Evolutionary conservation across 805 yeast species (phyloP).

Genomic region (Candida chilensis): DNA sequence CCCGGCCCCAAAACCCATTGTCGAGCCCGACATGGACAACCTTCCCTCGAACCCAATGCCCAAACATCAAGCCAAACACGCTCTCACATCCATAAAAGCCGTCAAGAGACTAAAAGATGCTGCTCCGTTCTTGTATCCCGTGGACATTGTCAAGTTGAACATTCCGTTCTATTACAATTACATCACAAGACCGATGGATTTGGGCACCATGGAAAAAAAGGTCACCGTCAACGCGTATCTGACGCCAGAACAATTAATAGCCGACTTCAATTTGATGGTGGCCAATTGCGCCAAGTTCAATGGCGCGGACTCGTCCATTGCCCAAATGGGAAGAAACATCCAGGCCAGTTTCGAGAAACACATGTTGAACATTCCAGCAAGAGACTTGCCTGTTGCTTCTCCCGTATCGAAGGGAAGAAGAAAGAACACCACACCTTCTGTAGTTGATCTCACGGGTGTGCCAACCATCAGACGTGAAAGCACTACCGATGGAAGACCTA

Average conservation of each 20-base stretch:
- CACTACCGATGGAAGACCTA: constrained; percentile 77
- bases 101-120: constrained; percentile 90
- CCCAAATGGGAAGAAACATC: constrained; percentile 86
- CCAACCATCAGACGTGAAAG: constrained; percentile 71
- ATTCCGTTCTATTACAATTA: constrained; percentile 86
- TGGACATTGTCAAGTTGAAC: constrained; percentile 78
- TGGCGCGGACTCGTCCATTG: constrained; percentile 73
- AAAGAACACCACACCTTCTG: constrained; percentile 18
- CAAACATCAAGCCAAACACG: constrained; percentile 76
- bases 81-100: constrained; percentile 71
- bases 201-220: constrained; percentile 83
- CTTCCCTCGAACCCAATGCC: constrained; percentile 64
- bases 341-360: constrained; percentile 93
- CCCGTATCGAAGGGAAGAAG: constrained; percentile 16
- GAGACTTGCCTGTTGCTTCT: constrained; percentile 16
- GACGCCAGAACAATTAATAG: constrained; percentile 55
- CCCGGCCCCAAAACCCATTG: constrained; percentile 63
- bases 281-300: constrained; percentile 76
- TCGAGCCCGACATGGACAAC: constrained; percentile 65
- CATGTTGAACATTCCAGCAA: constrained; percentile 82
- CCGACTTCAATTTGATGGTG: constrained; percentile 81
- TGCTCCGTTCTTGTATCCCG: constrained; percentile 81
- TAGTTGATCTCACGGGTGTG: constrained; percentile 31
- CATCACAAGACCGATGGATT: constrained; percentile 86
- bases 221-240: constrained; percentile 63